phyloP scores from a whole-genome alignment of 1,139 yeast genomes.

The Scheffersomyces lignicola region DNA sequence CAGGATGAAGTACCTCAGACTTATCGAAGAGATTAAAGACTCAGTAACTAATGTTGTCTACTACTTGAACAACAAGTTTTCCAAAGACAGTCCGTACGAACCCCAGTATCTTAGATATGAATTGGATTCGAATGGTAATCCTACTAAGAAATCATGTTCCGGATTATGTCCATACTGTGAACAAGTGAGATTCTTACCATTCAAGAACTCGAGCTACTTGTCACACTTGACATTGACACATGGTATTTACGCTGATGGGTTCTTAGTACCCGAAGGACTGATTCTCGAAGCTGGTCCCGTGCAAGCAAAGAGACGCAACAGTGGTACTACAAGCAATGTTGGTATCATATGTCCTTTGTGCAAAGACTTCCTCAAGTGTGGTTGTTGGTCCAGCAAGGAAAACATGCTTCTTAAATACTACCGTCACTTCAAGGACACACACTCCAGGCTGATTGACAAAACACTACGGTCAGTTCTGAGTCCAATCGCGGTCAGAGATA shows the following conservation, averaged over 20 bases:
- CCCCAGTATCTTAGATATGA: constrained; percentile 30
- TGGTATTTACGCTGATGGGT: constrained; percentile 34
- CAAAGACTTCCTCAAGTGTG: neutral
- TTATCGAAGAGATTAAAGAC: constrained; percentile 9
- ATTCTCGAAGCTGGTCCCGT: constrained; percentile 1
- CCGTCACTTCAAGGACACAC: constrained; percentile 1
- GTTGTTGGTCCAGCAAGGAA: neutral
- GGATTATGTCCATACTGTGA: constrained; percentile 25
- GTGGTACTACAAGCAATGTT: neutral
- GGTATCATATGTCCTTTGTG: constrained; percentile 11
- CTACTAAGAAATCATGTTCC: constrained; percentile 24
- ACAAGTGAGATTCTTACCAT: constrained; percentile 3
- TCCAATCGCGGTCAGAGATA: neutral
- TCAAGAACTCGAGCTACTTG: constrained; percentile 20
- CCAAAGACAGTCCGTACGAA: constrained; percentile 24
- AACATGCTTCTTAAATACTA: constrained; percentile 1
- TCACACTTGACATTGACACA: constrained; percentile 37
- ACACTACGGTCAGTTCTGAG: too few relatives aligned
- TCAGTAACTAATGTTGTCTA: constrained; percentile 19
- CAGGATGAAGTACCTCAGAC: constrained; percentile 12
- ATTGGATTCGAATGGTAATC: constrained; percentile 17
- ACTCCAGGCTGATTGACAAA: too few relatives aligned
- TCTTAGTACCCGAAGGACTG: constrained; percentile 18
- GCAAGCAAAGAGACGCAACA: neutral
- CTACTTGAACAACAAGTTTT: constrained; percentile 19